Evolutionary conservation across 768 basidiomycete genomes (phyloP).

Genomic region (Mycena galopus): DNA sequence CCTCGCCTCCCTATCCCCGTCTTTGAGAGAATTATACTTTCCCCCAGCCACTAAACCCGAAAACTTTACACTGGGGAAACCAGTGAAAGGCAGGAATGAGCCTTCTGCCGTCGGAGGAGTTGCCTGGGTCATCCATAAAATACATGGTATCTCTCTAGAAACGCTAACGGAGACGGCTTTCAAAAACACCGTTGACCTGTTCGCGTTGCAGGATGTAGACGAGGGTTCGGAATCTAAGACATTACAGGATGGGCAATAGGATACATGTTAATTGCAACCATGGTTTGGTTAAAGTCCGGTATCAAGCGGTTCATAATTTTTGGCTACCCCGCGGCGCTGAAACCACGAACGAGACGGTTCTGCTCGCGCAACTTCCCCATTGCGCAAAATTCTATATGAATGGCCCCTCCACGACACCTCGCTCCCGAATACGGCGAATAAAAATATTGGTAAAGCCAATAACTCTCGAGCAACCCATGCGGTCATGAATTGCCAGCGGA

Average conservation of each 20-base stretch:
- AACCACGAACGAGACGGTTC: constrained; percentile 42
- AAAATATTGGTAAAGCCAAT: constrained; percentile 90
- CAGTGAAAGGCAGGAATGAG: constrained; percentile 86
- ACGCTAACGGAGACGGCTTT: constrained; percentile 69
- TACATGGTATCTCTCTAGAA: constrained; percentile 64
- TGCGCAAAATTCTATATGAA: constrained; percentile 77
- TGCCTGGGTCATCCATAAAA: constrained; percentile 75
- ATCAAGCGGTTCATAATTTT: constrained; percentile 53
- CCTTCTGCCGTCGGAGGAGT: constrained; percentile 75
- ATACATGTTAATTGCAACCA: background rate
- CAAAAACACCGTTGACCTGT: constrained; percentile 73
- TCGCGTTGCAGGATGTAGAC: constrained; percentile 63
- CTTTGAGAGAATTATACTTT: constrained; percentile 63
- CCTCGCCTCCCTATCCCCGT: constrained; percentile 60
- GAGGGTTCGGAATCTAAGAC: background rate
- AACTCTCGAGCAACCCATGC: constrained; percentile 89
- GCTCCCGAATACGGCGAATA: constrained; percentile 84
- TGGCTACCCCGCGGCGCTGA: constrained; percentile 39
- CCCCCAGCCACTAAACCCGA: constrained; percentile 68
- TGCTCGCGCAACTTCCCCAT: constrained; percentile 74
- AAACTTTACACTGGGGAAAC: constrained; percentile 66
- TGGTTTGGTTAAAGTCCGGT: constrained; percentile 19
- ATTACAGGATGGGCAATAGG: background rate
- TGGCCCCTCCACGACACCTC: constrained; percentile 91
- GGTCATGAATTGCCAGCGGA: constrained; percentile 70